Conservation (phyloP, 352 stramenopile species). For the Peronosclerospora sorghi region DNA sequence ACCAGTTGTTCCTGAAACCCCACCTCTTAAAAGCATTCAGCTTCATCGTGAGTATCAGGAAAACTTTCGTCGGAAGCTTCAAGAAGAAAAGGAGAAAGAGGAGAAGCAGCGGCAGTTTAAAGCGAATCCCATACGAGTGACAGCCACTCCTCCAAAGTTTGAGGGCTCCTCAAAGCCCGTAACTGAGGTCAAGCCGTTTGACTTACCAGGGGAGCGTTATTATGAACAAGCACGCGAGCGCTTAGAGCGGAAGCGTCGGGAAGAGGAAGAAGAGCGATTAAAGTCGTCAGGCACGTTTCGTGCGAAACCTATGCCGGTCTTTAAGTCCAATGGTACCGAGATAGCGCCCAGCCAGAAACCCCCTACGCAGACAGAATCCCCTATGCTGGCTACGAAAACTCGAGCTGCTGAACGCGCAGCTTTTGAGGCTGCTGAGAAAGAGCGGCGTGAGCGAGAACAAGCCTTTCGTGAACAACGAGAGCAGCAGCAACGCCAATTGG, state of each 20-base stretch:
- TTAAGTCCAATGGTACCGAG: slow-evolving; percentile 21
- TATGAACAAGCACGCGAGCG: slow-evolving; percentile 50
- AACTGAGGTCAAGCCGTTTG: slow-evolving; percentile 58
- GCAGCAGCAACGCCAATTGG: slow-evolving; percentile 30
- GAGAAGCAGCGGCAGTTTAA: slow-evolving; percentile 50
- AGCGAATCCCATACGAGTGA: slow-evolving; percentile 59
- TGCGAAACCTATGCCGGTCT: slow-evolving; percentile 59
- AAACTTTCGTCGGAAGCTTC: slow-evolving; percentile 44
- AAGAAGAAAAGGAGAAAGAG: slow-evolving; percentile 45
- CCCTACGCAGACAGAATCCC: slow-evolving; percentile 34
- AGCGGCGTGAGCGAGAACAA: slow-evolving; percentile 53
- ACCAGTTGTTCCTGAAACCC: slow-evolving; percentile 56
- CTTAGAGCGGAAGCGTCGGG: slow-evolving; percentile 38
- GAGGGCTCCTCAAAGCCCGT: slow-evolving; percentile 61
- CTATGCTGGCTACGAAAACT: slow-evolving; percentile 50
- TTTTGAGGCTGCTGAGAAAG: slow-evolving; percentile 60
- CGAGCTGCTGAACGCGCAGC: slow-evolving; percentile 49
- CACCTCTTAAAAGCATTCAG: slow-evolving; percentile 58
- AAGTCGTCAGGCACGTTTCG: slow-evolving; percentile 37
- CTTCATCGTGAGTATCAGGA: slow-evolving; percentile 64
- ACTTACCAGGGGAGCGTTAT: slow-evolving; percentile 39
- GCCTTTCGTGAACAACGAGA: slow-evolving; percentile 41
- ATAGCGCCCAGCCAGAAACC: slow-evolving; percentile 24
- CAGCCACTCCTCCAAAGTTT: slow-evolving; percentile 42
- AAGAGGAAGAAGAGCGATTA: slow-evolving; percentile 37